Percentiles rank a stretch among this genome's conserved stretches.
Evolutionary conservation across 768 basidiomycete genomes (phyloP).

Genomic region (Lactarius deliciosus): DNA sequence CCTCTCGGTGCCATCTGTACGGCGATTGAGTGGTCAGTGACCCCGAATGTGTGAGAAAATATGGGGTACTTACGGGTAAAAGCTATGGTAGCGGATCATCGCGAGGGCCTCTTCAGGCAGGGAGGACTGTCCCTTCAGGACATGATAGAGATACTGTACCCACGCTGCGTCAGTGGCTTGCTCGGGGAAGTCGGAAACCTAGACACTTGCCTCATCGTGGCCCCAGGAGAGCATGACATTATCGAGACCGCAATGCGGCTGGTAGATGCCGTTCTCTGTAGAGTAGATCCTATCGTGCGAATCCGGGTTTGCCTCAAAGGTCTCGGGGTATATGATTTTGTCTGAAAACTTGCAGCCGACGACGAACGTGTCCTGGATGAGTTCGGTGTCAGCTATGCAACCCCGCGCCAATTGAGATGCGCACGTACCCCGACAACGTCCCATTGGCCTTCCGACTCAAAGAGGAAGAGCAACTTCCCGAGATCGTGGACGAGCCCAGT

Average conservation of each 20-base stretch:
- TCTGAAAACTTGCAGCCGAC: constrained; percentile 87
- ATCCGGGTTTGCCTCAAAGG: constrained; percentile 76
- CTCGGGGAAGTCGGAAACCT: constrained; percentile 20
- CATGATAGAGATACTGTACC: constrained; percentile 74
- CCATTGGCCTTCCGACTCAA: constrained; percentile 89
- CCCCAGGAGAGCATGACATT: constrained; percentile 91
- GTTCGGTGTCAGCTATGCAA: constrained; percentile 8
- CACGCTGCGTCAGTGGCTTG: neutral
- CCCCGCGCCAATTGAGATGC: neutral
- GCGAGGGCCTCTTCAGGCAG: constrained; percentile 80
- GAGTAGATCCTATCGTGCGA: constrained; percentile 61
- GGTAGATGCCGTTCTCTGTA: constrained; percentile 72
- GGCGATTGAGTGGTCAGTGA: constrained; percentile 5
- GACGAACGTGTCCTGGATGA: constrained; percentile 62
- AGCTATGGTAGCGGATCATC: constrained; percentile 94
- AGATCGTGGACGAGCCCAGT: constrained; percentile 87
- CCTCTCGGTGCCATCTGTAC: constrained; percentile 82
- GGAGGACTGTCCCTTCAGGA: constrained; percentile 77
- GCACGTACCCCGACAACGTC: constrained; percentile 81
- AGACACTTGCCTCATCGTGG: constrained; percentile 72
- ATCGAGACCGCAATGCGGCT: constrained; percentile 76
- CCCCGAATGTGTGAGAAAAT: neutral
- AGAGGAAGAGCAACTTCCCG: constrained; percentile 82
- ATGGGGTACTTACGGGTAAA: constrained; percentile 65
- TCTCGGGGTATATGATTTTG: constrained; percentile 77